Conservation (phyloP, 257 asterid species). For the Petrea volubilis region DNA sequence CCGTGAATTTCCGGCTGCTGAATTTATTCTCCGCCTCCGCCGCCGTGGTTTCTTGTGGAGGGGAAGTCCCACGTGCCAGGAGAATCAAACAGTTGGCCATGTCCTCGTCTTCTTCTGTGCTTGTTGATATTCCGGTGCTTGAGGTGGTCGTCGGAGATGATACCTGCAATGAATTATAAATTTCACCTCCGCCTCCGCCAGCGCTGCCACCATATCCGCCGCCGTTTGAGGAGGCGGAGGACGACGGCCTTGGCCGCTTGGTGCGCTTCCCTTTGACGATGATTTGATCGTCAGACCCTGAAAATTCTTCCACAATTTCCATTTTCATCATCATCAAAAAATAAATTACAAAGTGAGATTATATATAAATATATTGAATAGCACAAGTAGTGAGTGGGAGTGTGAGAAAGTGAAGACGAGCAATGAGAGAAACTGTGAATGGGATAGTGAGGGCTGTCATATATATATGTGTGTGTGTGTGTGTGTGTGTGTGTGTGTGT, state of each 20-base stretch:
- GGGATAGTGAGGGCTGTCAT: constrained; percentile 35
- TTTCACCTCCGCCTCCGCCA: constrained; percentile 21
- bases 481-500: constrained; percentile 15
- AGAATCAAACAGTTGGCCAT: constrained; percentile 89
- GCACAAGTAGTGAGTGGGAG: constrained; percentile 31
- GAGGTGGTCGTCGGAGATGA: constrained; percentile 44
- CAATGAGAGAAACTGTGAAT: constrained; percentile 37
- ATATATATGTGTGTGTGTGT: neutral
- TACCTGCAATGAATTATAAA: constrained; percentile 13
- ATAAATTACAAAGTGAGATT: neutral
- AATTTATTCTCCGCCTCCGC: constrained; percentile 29
- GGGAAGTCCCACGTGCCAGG: constrained; percentile 60
- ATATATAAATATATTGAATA: neutral
- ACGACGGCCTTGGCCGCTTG: constrained; percentile 54
- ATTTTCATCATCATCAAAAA: constrained; percentile 25
- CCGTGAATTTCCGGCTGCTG: constrained; percentile 49
- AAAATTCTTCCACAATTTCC: constrained; percentile 47
- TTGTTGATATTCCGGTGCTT: constrained; percentile 40
- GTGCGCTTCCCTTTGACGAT: constrained; percentile 63
- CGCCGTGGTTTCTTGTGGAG: constrained; percentile 13
- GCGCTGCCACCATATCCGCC: constrained; percentile 31
- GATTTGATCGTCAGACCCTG: constrained; percentile 43
- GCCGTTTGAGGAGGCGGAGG: constrained; percentile 61
- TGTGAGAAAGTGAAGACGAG: constrained; percentile 45
- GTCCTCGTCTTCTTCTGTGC: constrained; percentile 72